Base-by-base conservation (phyloP, 2,329 filamentous ascomycete genomes). In the Alternaria arborescens region DNA sequence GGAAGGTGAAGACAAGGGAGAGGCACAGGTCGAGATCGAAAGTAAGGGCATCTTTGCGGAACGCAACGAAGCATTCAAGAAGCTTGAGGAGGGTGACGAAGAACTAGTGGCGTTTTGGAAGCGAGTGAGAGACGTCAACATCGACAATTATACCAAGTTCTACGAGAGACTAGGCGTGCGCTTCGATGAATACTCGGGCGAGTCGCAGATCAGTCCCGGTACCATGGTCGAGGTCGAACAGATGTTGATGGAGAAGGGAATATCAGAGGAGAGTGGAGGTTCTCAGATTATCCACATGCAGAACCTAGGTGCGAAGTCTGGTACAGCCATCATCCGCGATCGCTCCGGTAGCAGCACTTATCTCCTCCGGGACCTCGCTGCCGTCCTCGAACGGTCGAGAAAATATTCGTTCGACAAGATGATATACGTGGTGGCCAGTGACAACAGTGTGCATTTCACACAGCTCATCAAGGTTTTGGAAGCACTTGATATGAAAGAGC, bases 401-500 rank as follows among this genome's bases (percentile, higher is more conserved):
- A 84, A 85, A 71, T 80, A 80, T 79, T 76, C 87, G 11, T 92
- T 91, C 69, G 90, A 93, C 79, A 87, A 91, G 75, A 91, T 93
- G 89, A 89, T 93, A 63, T 93, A 93, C 71, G 90, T 93, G 10
- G 87, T 93, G 30, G 89, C 90, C 1, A 88, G 86, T 22, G 86
- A 89, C 65, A 90, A 93, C 71, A 89, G 91, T 69, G 82, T 91
- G 12, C 91, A 93, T 73, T 83, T 93, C 55, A 87, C 87, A 71
- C 89, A 92, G 75, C 82, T 93, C 16, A 91, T 92, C 83, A 92
- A 91, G 81, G 91, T 92, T 36, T 82, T 93, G 60, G 87, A 91
- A 73, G 83, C 92, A 26, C 86, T 93, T 79, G 90, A 88, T 36
- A 83, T 89, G 73, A 83, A 86, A 60, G 89, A 92, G 4, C 85